Conservation (phyloP, 2,329 filamentous ascomycete species). For the Apiospora malaysiana region DNA sequence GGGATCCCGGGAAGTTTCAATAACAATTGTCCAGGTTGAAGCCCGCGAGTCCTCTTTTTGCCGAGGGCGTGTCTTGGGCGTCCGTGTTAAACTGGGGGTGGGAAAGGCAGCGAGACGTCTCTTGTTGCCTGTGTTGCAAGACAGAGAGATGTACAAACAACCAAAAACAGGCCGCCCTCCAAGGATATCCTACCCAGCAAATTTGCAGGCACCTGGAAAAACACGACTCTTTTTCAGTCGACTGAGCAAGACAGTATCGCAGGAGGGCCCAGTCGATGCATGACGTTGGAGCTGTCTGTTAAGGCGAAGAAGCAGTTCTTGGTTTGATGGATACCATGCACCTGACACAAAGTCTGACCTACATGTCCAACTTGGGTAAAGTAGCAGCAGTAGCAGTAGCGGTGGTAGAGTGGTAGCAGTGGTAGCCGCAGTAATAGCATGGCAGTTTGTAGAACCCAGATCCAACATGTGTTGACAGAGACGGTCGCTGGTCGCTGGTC, state of each 20-base stretch:
- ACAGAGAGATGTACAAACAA: slow-evolving; percentile 6
- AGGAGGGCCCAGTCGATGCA: slow-evolving; percentile 13
- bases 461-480: slow-evolving; percentile 7
- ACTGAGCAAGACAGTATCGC: slow-evolving; percentile 6
- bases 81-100: slow-evolving; percentile 17
- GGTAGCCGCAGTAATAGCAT: neutral
- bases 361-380: slow-evolving; percentile 14
- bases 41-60: slow-evolving; percentile 14
- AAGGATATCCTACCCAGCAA: neutral
- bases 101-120: neutral
- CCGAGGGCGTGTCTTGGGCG: slow-evolving; percentile 13
- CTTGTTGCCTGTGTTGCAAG: slow-evolving; percentile 13
- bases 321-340: slow-evolving; percentile 18
- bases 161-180: slow-evolving; percentile 1
- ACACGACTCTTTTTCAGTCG: neutral
- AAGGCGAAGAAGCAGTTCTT: neutral
- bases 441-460: neutral
- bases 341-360: slow-evolving; percentile 18
- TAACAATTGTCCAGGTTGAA: slow-evolving; percentile 19
- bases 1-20: slow-evolving; percentile 18
- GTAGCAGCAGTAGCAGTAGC: neutral
- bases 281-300: neutral
- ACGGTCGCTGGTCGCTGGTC: neutral
- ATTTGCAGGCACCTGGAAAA: slow-evolving; percentile 4
- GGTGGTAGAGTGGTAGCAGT: neutral